A percentile compares a stretch with the other conserved stretches of the same genome.
These are phyloP conservation scores for Penicillium canescens DNA, from an alignment of 495 filamentous ascomycete species.

Conservation along the genomic window DNA sequence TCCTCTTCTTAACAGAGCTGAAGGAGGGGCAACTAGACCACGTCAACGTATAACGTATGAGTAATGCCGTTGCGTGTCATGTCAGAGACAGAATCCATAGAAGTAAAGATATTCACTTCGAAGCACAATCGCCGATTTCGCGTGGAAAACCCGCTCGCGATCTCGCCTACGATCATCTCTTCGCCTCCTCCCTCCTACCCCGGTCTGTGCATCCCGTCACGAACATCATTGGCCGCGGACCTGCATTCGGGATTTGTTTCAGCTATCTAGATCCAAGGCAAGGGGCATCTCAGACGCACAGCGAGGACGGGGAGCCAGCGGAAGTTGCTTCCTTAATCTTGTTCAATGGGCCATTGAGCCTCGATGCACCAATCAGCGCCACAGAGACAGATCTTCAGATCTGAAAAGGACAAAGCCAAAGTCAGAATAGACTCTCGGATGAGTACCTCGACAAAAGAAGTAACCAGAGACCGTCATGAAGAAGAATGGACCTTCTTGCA, in stretches of 20 bases:
- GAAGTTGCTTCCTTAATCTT: constrained; percentile 18
- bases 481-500: too few relatives aligned
- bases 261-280: constrained; percentile 14
- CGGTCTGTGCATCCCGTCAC: constrained; percentile 5
- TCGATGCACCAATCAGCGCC: constrained; percentile 20
- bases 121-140: not conserved
- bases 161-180: not conserved
- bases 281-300: constrained; percentile 11
- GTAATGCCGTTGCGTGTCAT: too few relatives aligned
- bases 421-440: not conserved
- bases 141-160: not conserved
- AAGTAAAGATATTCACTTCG: too few relatives aligned
- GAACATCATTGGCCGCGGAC: constrained; percentile 4
- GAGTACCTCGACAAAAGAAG: constrained; percentile 2
- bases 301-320: constrained; percentile 11
- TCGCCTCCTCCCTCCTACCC: not conserved
- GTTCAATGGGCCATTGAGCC: constrained; percentile 10
- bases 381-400: not conserved
- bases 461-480: not conserved
- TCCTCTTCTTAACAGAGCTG: too few relatives aligned
- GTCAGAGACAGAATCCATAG: too few relatives aligned
- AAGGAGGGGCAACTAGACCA: too few relatives aligned
- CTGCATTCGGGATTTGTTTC: constrained; percentile 15
- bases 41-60: too few relatives aligned
- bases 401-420: not conserved